Percentiles rank a stretch among this genome's conserved stretches.
These are phyloP conservation scores for Corinectria fuckeliana DNA, from an alignment of 2,329 filamentous ascomycete genomes.

Conservation along the genomic window DNA sequence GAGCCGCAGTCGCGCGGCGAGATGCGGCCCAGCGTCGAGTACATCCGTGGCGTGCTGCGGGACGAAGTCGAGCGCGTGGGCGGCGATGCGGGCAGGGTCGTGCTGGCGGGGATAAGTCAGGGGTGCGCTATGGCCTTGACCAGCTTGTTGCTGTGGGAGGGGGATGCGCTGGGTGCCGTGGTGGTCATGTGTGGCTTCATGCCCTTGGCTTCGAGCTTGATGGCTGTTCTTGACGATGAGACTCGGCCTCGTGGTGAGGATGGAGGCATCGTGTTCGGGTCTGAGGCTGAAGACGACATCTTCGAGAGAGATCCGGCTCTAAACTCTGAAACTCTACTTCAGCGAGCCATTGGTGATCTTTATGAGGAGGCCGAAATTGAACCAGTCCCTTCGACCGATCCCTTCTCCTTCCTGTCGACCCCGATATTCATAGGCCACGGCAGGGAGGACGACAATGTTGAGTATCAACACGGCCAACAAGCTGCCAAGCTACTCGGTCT, in stretches of 20 bases:
- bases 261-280: constrained; percentile 8
- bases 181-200: constrained; percentile 56
- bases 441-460: constrained; percentile 49
- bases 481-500: constrained; percentile 43
- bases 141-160: constrained; percentile 52
- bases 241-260: background rate
- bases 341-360: constrained; percentile 35
- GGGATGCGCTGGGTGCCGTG: constrained; percentile 44
- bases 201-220: constrained; percentile 47
- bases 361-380: constrained; percentile 39
- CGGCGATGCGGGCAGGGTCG: constrained; percentile 46
- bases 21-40: constrained; percentile 50
- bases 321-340: constrained; percentile 22
- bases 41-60: constrained; percentile 47
- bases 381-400: background rate
- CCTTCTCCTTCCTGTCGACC: constrained; percentile 34
- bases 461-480: constrained; percentile 43
- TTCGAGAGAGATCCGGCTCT: constrained; percentile 25
- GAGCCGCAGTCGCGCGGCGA: constrained; percentile 40
- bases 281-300: constrained; percentile 20
- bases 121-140: constrained; percentile 57
- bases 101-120: constrained; percentile 60
- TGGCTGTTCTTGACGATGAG: constrained; percentile 22
- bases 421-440: constrained; percentile 57
- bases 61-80: constrained; percentile 44